Base-by-base conservation (phyloP, 441 rosid species). In the Omphalea diandra region DNA sequence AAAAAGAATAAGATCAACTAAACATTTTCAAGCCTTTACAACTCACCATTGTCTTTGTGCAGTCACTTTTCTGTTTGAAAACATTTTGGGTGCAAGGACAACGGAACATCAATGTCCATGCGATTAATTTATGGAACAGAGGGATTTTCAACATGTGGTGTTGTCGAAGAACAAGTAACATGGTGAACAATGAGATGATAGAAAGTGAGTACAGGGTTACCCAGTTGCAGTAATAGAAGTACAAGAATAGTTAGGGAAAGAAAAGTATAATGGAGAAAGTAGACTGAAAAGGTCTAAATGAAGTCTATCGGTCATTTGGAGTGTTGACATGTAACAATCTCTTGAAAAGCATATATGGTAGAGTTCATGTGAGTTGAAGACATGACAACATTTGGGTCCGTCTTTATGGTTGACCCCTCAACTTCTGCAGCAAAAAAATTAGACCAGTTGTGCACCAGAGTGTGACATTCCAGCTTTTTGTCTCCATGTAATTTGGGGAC, bases 351-450 rank as follows among this genome's bases (percentile, higher is more conserved):
- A 59, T 4, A n/a, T n/a, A 46, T 29, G 47, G 31, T 27, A 46
- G 56, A 14, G n/a, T 47, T 65, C 15, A 24, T 47, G 68, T 12
- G 22, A 62, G 52, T 40, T 4, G 29, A 47, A 47, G 41, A 43
- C 53, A 26, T 22, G 22, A 63, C 3, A 40, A 44, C 36, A 64
- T 14, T 31, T 68, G 65, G 65, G 64, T 56, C 64, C 72, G 57
- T 29, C 44, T 43, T 44, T 35, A 29, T 56, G 27, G 50, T 44
- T 31, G 22, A 32, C 44, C 29, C 24, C 56, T n/a, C 35, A 57
- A 17, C 46, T 68, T 57, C 9, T 17, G 17, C 2, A 8, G 41
- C 40, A 60, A 12, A 36, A 14, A 38, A 12, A 7, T 9, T 15
- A 52, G 60, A 52, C 36, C 35, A 15, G 22, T 27, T 52, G 22